These are phyloP conservation scores for Tieghemostelium lacteum DNA, from an alignment of 78 protist genomes.

Conservation along the genomic window DNA sequence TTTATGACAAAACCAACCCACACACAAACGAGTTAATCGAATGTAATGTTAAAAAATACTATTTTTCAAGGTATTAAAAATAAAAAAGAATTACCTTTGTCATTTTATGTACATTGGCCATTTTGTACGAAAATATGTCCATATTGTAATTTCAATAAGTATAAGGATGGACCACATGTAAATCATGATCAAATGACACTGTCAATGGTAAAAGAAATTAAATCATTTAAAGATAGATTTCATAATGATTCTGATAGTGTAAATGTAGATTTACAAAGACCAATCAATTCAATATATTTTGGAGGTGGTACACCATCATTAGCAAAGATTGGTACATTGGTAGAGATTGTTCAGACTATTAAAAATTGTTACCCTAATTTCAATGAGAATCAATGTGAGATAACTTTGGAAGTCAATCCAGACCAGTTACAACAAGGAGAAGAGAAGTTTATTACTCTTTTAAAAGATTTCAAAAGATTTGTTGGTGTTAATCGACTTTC, in stretches of 20 bases:
- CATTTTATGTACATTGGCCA: conserved; percentile 81
- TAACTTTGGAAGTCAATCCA: conserved; percentile 80
- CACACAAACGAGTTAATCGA: too few species aligned
- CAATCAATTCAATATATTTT: conserved; percentile 64
- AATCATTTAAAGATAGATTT: background rate
- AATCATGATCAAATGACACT: conserved; percentile 43
- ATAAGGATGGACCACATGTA: conserved; percentile 54
- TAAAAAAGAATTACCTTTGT: conserved; percentile 4
- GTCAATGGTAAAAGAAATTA: background rate
- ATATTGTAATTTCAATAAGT: conserved; percentile 76
- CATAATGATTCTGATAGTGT: background rate
- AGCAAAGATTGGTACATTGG: conserved; percentile 43
- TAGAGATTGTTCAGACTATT: background rate
- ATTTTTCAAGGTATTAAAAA: too few species aligned
- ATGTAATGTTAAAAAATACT: too few species aligned
- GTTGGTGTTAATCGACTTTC: conserved; percentile 68
- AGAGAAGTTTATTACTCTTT: too few species aligned
- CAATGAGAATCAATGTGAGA: background rate
- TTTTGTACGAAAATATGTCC: conserved; percentile 76
- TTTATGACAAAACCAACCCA: too few species aligned
- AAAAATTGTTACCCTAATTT: background rate
- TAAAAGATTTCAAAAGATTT: conserved; percentile 47
- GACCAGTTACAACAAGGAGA: conserved; percentile 15
- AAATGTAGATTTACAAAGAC: background rate
- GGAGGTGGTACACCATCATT: conserved; percentile 87